Evolutionary conservation across 805 yeast genomes (phyloP).

Genomic region (Nakazawaea peltata): DNA sequence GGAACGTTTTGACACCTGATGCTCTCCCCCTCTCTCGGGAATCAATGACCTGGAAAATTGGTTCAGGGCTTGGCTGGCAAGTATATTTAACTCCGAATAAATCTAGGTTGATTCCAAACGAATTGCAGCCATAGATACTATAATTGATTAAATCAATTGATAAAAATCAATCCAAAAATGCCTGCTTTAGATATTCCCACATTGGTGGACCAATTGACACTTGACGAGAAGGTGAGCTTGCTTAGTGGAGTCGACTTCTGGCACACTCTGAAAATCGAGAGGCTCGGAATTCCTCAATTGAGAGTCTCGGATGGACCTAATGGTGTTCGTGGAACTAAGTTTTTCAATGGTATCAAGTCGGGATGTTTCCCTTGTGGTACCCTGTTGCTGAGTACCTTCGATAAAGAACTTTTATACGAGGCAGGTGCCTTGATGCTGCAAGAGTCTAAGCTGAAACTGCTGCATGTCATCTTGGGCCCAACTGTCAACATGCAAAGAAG

Average conservation of each 20-base stretch:
- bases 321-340: conserved; percentile 52
- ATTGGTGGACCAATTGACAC: too few species aligned
- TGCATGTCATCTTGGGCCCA: conserved; percentile 38
- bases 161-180: too few species aligned
- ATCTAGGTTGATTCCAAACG: too few species aligned
- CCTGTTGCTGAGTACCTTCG: conserved; percentile 48
- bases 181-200: too few species aligned
- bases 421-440: conserved; percentile 46
- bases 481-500: conserved; percentile 31
- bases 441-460: conserved; percentile 48
- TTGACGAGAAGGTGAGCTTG: conserved; percentile 23
- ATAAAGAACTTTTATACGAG: conserved; percentile 35
- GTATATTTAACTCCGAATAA: too few species aligned
- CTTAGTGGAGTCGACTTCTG: conserved; percentile 28
- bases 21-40: too few species aligned
- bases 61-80: too few species aligned
- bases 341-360: conserved; percentile 42
- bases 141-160: too few species aligned
- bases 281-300: conserved; percentile 35
- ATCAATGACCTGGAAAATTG: too few species aligned
- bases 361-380: conserved; percentile 59
- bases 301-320: conserved; percentile 56
- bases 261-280: conserved; percentile 26
- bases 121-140: too few species aligned
- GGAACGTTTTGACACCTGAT: too few species aligned